Base-by-base conservation (phyloP, 257 asterid genomes). In the Ophiorrhiza pumila region DNA sequence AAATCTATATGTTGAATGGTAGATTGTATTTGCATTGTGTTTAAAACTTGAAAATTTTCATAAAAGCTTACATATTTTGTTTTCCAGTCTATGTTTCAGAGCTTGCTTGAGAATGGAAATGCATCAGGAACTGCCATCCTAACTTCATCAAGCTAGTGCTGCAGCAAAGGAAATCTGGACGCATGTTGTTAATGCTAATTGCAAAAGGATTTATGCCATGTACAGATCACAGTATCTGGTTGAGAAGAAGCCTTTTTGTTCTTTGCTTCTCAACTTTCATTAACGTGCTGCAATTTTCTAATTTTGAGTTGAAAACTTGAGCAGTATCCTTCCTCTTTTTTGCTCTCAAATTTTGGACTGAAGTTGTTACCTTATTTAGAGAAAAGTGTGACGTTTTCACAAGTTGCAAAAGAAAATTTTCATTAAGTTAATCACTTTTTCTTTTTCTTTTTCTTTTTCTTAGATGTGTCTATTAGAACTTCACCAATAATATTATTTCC, bases 11-110 rank as follows among this genome's bases (percentile, higher is more conserved):
- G 60, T 22, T 32, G 15, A 17, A 35, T 49, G 32, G 6, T 31
- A 11, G 14, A 35, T 13, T 45, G 6, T 66, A 9, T 62, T 37
- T 55, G 27, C 29, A 18, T 11, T 62, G 8, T 39, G 31, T 15
- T 53, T 57, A 31, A 25, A 47, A 18, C 53, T 25, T 35, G 68
- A 53, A 42, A 23, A 42, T 7, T 49, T 32, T 39, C 66, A 64
- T 69, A n/a, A 23, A 13, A 49, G 22, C 20, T 17, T 61, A 62
- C 17, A 35, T 66, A 68, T 72, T 43, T 68, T 65, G 59, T 78
- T 78, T 62, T 76, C 87, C 91, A 90, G 97, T 84, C 83, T 25
- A 68, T 74, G 27, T 71, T 82, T n/a, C 71, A 75, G 79, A 81
- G 81, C 76, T 74, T 82, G 57, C 90, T 90, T 23, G 88, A 80